Conservation (phyloP, 2,329 filamentous ascomycete genomes). For the Paramyrothecium sp. region DNA sequence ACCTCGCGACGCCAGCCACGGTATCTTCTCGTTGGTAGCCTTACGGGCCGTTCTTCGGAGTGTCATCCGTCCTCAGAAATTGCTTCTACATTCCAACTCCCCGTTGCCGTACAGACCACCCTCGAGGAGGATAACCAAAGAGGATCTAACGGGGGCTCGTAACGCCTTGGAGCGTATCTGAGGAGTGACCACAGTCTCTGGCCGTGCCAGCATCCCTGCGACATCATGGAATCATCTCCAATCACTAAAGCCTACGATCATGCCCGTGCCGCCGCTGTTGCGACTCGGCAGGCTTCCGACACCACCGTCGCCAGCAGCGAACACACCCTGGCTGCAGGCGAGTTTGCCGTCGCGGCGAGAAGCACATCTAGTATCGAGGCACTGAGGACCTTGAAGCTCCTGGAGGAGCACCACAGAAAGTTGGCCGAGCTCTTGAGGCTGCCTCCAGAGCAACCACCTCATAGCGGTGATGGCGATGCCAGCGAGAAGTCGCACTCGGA, state of each 20-base stretch:
- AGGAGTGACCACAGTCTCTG: too few species aligned
- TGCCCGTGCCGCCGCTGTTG: conserved; percentile 79
- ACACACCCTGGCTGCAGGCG: conserved; percentile 82
- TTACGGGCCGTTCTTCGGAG: too few species aligned
- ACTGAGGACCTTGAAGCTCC: conserved; percentile 75
- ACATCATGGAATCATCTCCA: conserved; percentile 36
- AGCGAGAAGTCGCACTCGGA: conserved; percentile 25
- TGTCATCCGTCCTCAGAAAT: neutral
- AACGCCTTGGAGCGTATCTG: too few species aligned
- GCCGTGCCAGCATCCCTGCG: neutral
- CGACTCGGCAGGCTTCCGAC: conserved; percentile 71
- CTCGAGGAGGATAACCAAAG: too few species aligned
- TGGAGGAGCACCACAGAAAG: conserved; percentile 84
- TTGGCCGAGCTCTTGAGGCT: conserved; percentile 80
- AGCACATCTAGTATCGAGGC: conserved; percentile 70
- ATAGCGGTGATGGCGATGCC: conserved; percentile 22
- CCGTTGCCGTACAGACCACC: too few species aligned
- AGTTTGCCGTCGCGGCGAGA: conserved; percentile 82
- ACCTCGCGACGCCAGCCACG: too few species aligned
- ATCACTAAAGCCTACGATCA: conserved; percentile 76
- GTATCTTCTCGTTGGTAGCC: too few species aligned
- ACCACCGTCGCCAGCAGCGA: conserved; percentile 82
- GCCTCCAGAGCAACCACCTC: conserved; percentile 47
- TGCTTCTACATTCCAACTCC: neutral
- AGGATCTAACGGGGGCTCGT: too few species aligned